Conservation (phyloP, 2,329 filamentous ascomycete genomes). For the Chaetomium sp. region DNA sequence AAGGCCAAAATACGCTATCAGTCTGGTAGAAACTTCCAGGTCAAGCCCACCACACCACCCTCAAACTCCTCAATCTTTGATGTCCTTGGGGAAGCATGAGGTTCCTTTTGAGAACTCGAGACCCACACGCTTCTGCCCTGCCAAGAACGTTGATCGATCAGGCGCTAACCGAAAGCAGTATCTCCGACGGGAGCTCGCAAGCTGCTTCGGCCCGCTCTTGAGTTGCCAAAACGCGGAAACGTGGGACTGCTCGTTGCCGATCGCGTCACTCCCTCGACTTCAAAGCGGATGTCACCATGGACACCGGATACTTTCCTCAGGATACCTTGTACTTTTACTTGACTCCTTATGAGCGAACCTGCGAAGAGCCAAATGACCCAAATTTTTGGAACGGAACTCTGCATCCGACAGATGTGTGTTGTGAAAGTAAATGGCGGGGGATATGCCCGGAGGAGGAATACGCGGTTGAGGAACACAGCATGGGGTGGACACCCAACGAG, state of each 20-base stretch:
- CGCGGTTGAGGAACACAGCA: not conserved
- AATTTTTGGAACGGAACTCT: too few relatives aligned
- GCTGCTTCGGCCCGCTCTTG: not conserved
- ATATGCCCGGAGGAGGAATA: not conserved
- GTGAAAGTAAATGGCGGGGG: not conserved
- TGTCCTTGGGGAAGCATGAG: not conserved
- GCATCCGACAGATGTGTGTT: not conserved
- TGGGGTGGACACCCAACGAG: not conserved
- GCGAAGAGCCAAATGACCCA: too few relatives aligned
- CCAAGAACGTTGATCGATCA: not conserved
- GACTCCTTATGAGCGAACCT: not conserved
- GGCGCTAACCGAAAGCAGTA: not conserved
- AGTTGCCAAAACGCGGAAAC: not conserved
- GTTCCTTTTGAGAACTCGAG: not conserved
- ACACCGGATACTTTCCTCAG: not conserved
- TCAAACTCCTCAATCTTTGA: not conserved
- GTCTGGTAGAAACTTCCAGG: not conserved
- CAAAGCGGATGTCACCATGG: not conserved
- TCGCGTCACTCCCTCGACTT: not conserved
- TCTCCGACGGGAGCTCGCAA: not conserved
- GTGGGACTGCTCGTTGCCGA: not conserved
- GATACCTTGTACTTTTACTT: not conserved
- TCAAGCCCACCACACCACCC: not conserved
- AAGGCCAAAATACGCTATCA: not conserved
- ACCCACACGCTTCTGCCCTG: not conserved